Percentiles rank a stretch among this genome's conserved stretches.
phyloP scores from a whole-genome alignment of 805 yeast genomes.

The Lipomyces sp. region DNA sequence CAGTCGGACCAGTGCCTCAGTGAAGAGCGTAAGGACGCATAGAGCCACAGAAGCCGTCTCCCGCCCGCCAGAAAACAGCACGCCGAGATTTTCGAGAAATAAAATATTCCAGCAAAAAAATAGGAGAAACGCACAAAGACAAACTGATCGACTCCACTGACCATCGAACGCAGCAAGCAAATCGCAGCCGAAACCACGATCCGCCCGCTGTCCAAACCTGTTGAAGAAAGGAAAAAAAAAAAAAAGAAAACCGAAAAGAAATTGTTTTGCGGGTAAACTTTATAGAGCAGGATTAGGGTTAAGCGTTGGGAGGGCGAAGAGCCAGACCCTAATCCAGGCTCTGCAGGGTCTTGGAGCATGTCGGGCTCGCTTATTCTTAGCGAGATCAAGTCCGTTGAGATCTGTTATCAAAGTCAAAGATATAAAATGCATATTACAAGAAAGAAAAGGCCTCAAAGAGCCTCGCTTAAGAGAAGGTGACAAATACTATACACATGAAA shows the following conservation, averaged over 20 bases:
- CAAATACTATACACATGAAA: neutral
- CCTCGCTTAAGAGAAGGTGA: neutral
- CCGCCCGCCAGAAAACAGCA: neutral
- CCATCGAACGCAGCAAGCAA: slow-evolving; percentile 26
- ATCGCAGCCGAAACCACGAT: slow-evolving; percentile 3
- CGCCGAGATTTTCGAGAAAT: too few species aligned
- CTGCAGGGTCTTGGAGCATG: too few species aligned
- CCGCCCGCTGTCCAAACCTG: slow-evolving; percentile 22
- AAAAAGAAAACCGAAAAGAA: neutral
- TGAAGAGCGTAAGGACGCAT: too few species aligned
- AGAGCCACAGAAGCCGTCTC: neutral
- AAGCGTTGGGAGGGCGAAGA: too few species aligned
- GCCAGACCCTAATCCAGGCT: neutral
- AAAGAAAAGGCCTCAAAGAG: neutral
- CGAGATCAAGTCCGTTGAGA: too few species aligned
- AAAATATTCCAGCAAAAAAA: too few species aligned
- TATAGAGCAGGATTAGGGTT: slow-evolving; percentile 6
- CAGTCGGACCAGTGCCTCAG: slow-evolving; percentile 3
- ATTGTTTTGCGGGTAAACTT: neutral
- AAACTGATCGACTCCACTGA: slow-evolving; percentile 22
- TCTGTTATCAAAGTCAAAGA: too few species aligned
- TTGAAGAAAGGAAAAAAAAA: neutral
- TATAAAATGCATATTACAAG: neutral
- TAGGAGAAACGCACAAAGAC: slow-evolving; percentile 2
- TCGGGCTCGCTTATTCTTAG: too few species aligned